Evolutionary conservation across 2,329 filamentous ascomycete genomes (phyloP), one percentile per base, ranked within the genome.

Genomic region (Trichothecium roseum): DNA sequence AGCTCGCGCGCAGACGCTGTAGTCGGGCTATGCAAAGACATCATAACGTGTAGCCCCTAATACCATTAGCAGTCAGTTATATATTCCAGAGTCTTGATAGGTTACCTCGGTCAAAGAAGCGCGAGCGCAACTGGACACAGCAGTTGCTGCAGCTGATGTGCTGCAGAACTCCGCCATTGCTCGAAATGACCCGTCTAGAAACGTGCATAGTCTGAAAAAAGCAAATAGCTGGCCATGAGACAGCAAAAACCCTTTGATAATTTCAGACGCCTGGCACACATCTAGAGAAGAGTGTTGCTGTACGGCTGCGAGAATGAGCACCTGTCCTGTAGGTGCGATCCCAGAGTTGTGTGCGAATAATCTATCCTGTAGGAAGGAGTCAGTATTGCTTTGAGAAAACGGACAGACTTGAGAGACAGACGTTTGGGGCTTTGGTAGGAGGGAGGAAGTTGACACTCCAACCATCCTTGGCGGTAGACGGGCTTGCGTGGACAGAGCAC

Each of bases 121-220:
- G 16, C 42, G 41, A 13, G 44, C 45, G 30, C 63, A 59, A 37
- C 55, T 56, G 7, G 56, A 47, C 4, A 64, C 53, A 5, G 66
- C 64, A 4, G 47, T 46, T 13, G 60, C 31, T 8, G 68, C 66
- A 35, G 62, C 51, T 3, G 62, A 57, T 16, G 61, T 55, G 40
- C 76, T 69, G 35, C 63, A 65, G 38, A 68, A 78, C 44, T 78
- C 72, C 2, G 65, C 63, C 32, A 72, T 51, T 7, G 68, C 66
- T 36, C 57, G 61, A 42, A 71, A 60, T 5, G 63, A 47, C 7
- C 60, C 64, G 22, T 63, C 59, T 8, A 60, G 56, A 6, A 59
- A 58, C 10, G 55, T 57, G 12, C 53, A 46, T 10, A 60, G 51
- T 22, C 58, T 59, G 33, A 69, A 58, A 43, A 74, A 65, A 1